phyloP scores from a whole-genome alignment of 345 rosid species.

The Hirschfeldia incana region DNA sequence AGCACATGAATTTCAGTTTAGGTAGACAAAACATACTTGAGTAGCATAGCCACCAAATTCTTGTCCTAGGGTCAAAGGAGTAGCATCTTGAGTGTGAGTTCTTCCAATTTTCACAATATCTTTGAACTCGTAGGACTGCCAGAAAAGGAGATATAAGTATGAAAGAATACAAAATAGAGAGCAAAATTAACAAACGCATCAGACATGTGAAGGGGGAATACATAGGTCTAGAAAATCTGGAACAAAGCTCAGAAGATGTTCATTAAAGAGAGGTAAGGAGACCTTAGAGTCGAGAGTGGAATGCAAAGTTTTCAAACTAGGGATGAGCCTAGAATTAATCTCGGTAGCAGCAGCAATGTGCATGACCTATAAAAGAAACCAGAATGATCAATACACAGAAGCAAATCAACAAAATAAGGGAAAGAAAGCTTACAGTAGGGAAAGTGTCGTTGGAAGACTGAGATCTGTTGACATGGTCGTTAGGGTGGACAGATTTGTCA shows the following conservation, averaged over 20 bases:
- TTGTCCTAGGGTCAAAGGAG: constrained; percentile 97
- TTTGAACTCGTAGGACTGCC: constrained; percentile 72
- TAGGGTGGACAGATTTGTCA: constrained; percentile 88
- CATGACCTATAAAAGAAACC: constrained; percentile 63
- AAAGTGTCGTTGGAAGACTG: constrained; percentile 97
- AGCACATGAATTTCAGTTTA: constrained; percentile 11
- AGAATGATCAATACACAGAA: constrained; percentile 6
- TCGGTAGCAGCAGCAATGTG: constrained; percentile 95
- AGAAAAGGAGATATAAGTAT: neutral
- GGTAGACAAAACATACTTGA: constrained; percentile 52
- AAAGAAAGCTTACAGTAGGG: constrained; percentile 67
- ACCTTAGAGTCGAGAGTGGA: constrained; percentile 80
- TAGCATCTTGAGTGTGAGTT: constrained; percentile 98
- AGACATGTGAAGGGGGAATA: neutral
- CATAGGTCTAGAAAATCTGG: neutral
- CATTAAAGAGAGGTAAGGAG: constrained; percentile 12
- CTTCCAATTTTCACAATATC: constrained; percentile 96
- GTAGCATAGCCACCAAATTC: constrained; percentile 97
- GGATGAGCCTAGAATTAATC: constrained; percentile 80
- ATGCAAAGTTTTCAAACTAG: constrained; percentile 70
- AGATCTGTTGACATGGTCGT: constrained; percentile 95
- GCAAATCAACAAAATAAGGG: neutral
- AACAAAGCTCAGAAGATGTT: constrained; percentile 11
- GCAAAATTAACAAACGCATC: constrained; percentile 9
- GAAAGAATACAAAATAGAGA: neutral